phyloP scores from a whole-genome alignment of 352 stramenopile species.

The Pythium biforme region DNA sequence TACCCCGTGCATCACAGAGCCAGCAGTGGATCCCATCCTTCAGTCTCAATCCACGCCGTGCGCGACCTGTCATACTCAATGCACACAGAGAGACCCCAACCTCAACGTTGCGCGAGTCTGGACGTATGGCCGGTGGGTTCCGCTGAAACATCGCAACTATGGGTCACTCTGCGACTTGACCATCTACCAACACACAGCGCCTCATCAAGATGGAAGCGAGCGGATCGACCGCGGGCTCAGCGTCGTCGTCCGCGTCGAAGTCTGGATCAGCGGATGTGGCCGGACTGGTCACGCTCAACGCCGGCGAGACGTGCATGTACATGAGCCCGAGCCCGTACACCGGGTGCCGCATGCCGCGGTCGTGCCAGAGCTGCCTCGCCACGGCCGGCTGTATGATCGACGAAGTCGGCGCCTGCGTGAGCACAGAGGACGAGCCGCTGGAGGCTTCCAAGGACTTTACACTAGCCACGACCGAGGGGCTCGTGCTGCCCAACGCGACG shows the following conservation, averaged over 20 bases:
- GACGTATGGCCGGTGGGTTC: no score
- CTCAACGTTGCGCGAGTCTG: no score
- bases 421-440: not conserved
- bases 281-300: not conserved
- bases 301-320: constrained; percentile 20
- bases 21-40: no score
- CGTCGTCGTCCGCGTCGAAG: not conserved
- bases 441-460: constrained; percentile 7
- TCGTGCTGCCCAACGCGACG: constrained; percentile 20
- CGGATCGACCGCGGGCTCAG: not conserved
- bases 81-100: no score
- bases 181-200: not conserved
- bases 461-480: constrained; percentile 1
- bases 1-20: not conserved
- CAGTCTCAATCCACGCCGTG: no score
- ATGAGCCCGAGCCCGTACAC: constrained; percentile 8
- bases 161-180: no score
- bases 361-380: constrained; percentile 21
- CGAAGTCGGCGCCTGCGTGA: constrained; percentile 8
- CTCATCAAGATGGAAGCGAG: not conserved
- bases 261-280: not conserved
- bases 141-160: no score
- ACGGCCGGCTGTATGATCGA: constrained; percentile 15
- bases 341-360: constrained; percentile 17
- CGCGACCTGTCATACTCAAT: not conserved